phyloP scores from a whole-genome alignment of 2,329 filamentous ascomycete species.

The Xylaria multiplex region DNA sequence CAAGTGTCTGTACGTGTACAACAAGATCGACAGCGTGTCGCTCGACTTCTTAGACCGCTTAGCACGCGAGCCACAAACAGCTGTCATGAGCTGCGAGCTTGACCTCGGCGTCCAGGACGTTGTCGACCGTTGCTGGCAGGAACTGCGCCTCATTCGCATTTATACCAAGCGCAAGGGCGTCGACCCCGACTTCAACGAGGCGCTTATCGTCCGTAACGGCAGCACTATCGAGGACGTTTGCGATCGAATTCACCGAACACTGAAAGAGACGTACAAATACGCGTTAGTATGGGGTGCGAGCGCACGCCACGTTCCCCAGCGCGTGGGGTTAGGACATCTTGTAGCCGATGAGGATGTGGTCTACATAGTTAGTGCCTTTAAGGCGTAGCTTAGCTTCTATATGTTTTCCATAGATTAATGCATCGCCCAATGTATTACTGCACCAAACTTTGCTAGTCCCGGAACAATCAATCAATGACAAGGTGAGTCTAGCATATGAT shows the following conservation, averaged over 20 bases:
- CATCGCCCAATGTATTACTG: neutral
- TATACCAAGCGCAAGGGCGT: conserved; percentile 97
- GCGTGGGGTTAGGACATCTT: conserved; percentile 84
- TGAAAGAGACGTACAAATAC: conserved; percentile 99
- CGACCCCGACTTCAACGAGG: conserved; percentile 89
- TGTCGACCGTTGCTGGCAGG: conserved; percentile 93
- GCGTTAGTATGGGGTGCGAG: conserved; percentile 97
- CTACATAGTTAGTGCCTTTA: conserved; percentile 73
- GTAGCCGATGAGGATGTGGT: conserved; percentile 78
- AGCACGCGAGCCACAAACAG: conserved; percentile 91
- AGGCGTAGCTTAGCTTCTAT: conserved; percentile 55
- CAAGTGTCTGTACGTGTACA: conserved; percentile 94
- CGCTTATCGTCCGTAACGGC: conserved; percentile 88
- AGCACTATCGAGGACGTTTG: conserved; percentile 97
- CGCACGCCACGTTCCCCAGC: conserved; percentile 91
- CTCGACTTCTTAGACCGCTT: conserved; percentile 93
- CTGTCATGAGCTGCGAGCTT: conserved; percentile 97
- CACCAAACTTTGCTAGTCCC: neutral
- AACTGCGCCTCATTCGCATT: conserved; percentile 86
- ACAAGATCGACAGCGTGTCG: conserved; percentile 97
- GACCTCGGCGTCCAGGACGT: conserved; percentile 94
- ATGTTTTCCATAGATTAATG: conserved; percentile 38
- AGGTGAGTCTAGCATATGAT: neutral
- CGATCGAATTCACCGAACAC: conserved; percentile 88
- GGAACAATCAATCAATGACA: neutral